Evolutionary conservation across 352 stramenopile genomes (phyloP).

Genomic region (Phytophthora sojae): DNA sequence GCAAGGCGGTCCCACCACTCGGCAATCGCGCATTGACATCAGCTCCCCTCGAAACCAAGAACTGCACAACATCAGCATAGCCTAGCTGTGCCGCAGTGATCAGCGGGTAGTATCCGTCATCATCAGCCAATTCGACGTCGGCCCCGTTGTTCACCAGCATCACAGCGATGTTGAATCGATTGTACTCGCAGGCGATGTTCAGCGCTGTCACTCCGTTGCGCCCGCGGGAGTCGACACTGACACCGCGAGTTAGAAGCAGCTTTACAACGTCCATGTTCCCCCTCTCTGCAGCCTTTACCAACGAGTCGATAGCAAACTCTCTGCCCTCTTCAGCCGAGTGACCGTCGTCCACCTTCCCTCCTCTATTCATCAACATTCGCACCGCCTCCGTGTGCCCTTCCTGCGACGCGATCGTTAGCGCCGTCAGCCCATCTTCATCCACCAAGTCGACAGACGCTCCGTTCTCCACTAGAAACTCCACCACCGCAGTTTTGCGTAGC

Average conservation of each 20-base stretch:
- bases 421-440: background rate
- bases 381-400: background rate
- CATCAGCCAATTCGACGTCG: background rate
- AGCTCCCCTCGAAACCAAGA: background rate
- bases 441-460: background rate
- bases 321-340: background rate
- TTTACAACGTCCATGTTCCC: background rate
- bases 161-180: background rate
- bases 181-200: background rate
- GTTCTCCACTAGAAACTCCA: background rate
- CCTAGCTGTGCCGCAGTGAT: background rate
- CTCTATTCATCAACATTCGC: background rate
- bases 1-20: background rate
- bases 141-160: background rate
- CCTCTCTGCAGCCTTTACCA: background rate
- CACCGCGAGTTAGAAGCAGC: background rate
- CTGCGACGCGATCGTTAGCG: background rate
- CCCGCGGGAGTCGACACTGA: background rate
- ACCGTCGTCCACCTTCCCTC: background rate
- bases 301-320: background rate
- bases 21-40: background rate
- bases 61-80: background rate
- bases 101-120: background rate
- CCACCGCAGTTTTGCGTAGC: background rate
- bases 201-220: background rate